These are phyloP conservation scores for Ceratonia siliqua DNA, from an alignment of 306 rosid genomes.

Conservation along the genomic window DNA sequence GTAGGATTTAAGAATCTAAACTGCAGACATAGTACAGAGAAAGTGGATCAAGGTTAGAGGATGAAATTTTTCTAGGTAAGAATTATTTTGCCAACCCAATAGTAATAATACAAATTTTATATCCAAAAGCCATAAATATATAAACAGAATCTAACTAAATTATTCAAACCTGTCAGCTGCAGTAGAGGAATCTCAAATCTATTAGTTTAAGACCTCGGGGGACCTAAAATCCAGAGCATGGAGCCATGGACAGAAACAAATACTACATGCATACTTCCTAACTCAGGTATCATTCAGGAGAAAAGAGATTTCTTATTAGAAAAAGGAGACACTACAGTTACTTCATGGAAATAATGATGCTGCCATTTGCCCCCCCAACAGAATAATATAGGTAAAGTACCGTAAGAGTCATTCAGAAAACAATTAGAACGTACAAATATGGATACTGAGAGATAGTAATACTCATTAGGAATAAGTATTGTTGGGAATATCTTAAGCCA, in stretches of 20 bases:
- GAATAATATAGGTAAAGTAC: not conserved
- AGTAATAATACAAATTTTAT: not conserved
- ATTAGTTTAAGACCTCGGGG: not conserved
- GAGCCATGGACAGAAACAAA: slow-evolving; percentile 11
- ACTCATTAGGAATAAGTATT: not conserved
- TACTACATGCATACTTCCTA: not conserved
- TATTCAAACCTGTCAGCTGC: too few relatives aligned
- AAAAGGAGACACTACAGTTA: not conserved
- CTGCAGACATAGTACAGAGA: not conserved
- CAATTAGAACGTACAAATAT: not conserved
- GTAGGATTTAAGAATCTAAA: not conserved
- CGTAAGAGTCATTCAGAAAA: not conserved
- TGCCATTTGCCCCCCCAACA: slow-evolving; percentile 6
- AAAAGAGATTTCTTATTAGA: not conserved
- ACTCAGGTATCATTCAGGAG: not conserved
- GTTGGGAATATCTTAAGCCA: not conserved
- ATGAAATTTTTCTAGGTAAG: too few relatives aligned
- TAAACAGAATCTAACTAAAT: too few relatives aligned
- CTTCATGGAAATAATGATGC: slow-evolving; percentile 1
- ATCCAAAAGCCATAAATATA: not conserved
- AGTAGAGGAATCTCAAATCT: slow-evolving; percentile 1
- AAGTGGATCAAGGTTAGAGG: not conserved
- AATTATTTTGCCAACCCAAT: too few relatives aligned
- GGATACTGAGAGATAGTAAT: not conserved
- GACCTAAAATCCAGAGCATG: not conserved